Evolutionary conservation across 2,329 filamentous ascomycete species (phyloP).

Genomic region (Fusarium sp.): DNA sequence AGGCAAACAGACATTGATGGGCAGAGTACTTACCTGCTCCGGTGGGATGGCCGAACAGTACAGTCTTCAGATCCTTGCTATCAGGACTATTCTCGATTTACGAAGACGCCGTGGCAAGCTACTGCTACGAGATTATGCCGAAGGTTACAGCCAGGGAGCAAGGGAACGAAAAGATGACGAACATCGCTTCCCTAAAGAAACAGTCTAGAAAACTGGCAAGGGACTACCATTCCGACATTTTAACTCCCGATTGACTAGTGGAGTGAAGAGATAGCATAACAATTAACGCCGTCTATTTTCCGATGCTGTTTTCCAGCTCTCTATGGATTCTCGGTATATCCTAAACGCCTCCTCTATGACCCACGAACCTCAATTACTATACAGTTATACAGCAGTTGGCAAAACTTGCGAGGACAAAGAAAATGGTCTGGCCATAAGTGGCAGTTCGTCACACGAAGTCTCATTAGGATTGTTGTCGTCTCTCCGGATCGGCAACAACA

Average conservation of each 20-base stretch:
- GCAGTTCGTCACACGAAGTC: not conserved
- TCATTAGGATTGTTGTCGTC: not conserved
- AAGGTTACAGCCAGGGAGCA: not conserved
- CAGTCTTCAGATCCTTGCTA: not conserved
- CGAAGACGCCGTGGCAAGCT: not conserved
- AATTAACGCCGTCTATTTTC: not conserved
- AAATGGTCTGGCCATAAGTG: not conserved
- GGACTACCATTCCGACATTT: not conserved
- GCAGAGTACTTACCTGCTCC: not conserved
- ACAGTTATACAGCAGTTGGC: constrained; percentile 1
- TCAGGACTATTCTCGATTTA: not conserved
- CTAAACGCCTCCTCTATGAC: not conserved
- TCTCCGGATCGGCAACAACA: constrained; percentile 3
- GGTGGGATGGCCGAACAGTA: not conserved
- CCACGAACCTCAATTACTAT: not conserved
- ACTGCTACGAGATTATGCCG: not conserved
- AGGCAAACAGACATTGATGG: not conserved
- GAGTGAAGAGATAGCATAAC: not conserved
- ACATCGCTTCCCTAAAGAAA: constrained; percentile 8
- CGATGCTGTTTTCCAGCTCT: not conserved
- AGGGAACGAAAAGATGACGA: not conserved
- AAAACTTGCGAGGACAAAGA: not conserved
- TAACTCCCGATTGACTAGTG: not conserved
- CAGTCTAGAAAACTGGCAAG: constrained; percentile 7
- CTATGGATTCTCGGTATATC: not conserved